Evolutionary conservation across 2,329 filamentous ascomycete species (phyloP).

Genomic region (Grosmannia serpens): DNA sequence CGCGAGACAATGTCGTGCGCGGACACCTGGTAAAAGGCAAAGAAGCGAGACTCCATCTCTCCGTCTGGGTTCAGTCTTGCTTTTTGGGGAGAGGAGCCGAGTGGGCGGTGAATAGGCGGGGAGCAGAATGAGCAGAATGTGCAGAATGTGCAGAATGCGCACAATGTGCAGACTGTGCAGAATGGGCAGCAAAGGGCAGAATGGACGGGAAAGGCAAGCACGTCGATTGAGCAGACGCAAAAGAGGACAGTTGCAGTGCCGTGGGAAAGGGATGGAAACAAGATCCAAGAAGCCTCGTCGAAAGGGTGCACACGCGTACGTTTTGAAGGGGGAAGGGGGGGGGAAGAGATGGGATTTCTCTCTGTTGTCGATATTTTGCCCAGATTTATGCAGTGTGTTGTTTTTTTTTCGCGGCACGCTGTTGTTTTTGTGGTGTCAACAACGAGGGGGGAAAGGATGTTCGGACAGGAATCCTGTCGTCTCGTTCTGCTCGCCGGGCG

Average conservation of each 20-base stretch:
- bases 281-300: too few relatives aligned
- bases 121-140: not conserved
- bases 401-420: not conserved
- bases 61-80: not conserved
- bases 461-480: not conserved
- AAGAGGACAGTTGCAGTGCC: not conserved
- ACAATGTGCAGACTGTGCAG: too few relatives aligned
- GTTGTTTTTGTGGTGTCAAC: not conserved
- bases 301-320: too few relatives aligned
- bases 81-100: not conserved
- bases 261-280: too few relatives aligned
- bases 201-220: too few relatives aligned
- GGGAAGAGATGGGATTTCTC: not conserved
- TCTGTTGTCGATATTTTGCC: not conserved
- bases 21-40: slow-evolving; percentile 5
- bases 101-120: not conserved
- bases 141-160: too few relatives aligned
- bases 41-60: slow-evolving; percentile 4
- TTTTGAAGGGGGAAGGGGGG: too few relatives aligned
- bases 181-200: too few relatives aligned
- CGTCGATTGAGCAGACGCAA: not conserved
- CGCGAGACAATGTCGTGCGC: slow-evolving; percentile 2
- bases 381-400: not conserved
- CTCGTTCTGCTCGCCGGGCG: not conserved
- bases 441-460: not conserved